Percentiles rank a stretch among this genome's conserved stretches.
Evolutionary conservation across 1,284 basidiomycete genomes (phyloP).

Genomic region (Fomitiporia mediterranea): DNA sequence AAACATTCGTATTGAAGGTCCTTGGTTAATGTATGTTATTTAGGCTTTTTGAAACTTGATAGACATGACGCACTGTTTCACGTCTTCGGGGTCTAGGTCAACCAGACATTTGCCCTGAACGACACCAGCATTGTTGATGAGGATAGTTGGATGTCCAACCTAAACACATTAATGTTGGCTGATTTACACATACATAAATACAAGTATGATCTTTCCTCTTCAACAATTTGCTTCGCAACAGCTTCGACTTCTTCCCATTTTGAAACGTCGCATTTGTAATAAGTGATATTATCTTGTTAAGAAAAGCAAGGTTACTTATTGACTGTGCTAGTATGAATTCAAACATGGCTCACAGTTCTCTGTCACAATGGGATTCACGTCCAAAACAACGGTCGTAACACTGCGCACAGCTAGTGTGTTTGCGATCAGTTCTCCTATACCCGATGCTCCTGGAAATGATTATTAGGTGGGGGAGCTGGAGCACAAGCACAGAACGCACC

Average conservation of each 20-base stretch:
- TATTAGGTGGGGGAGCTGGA: neutral
- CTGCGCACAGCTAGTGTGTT: constrained; percentile 78
- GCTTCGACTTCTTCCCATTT: constrained; percentile 76
- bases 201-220: constrained; percentile 42
- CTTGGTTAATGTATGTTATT: constrained; percentile 38
- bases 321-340: neutral
- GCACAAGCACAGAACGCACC: constrained; percentile 43
- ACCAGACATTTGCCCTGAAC: constrained; percentile 85
- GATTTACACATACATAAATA: neutral
- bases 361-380: constrained; percentile 69
- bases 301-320: neutral
- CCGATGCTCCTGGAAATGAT: constrained; percentile 65
- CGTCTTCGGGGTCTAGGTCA: constrained; percentile 72
- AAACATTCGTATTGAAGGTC: constrained; percentile 85
- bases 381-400: constrained; percentile 81
- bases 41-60: neutral
- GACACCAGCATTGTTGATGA: constrained; percentile 96
- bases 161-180: constrained; percentile 29
- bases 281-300: constrained; percentile 65
- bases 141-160: constrained; percentile 84
- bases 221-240: constrained; percentile 62
- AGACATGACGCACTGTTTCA: constrained; percentile 63
- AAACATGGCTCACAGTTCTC: constrained; percentile 59
- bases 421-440: constrained; percentile 82
- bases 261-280: constrained; percentile 88